A percentile compares a stretch with the other conserved stretches of the same genome.
Evolutionary conservation across 1,139 yeast species (phyloP).

Genomic region (Yamadazyma aaseri): DNA sequence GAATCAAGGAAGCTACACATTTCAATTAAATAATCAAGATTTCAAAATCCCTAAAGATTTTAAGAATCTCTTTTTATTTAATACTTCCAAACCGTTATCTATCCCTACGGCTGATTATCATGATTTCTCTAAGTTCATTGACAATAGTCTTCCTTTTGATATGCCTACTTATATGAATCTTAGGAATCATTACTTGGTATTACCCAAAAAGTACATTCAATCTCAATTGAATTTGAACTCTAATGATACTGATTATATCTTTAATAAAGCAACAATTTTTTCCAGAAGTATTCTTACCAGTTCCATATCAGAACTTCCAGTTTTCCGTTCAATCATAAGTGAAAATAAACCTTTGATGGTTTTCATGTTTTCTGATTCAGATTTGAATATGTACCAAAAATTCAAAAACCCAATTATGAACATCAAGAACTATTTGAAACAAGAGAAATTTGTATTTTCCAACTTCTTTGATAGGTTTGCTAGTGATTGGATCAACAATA

Average conservation of each 20-base stretch:
- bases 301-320: slow-evolving; percentile 21
- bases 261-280: slow-evolving; percentile 15
- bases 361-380: slow-evolving; percentile 25
- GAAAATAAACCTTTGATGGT: slow-evolving; percentile 31
- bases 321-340: slow-evolving; percentile 20
- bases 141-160: slow-evolving; percentile 29
- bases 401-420: slow-evolving; percentile 21
- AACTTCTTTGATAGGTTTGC: slow-evolving; percentile 44
- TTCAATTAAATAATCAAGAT: slow-evolving; percentile 9
- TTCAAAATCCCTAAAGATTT: slow-evolving; percentile 24
- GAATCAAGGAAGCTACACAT: slow-evolving; percentile 13
- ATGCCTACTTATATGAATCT: slow-evolving; percentile 31
- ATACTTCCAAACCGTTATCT: slow-evolving; percentile 21
- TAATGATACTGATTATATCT: slow-evolving; percentile 5
- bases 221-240: slow-evolving; percentile 5
- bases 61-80: slow-evolving; percentile 35
- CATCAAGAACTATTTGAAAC: slow-evolving; percentile 21
- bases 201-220: slow-evolving; percentile 22
- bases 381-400: slow-evolving; percentile 4
- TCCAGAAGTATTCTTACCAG: slow-evolving; percentile 20
- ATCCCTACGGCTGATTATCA: slow-evolving; percentile 12
- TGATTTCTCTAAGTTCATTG: slow-evolving; percentile 21
- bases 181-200: slow-evolving; percentile 30
- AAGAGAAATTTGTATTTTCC: slow-evolving; percentile 19
- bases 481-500: slow-evolving; percentile 33